Evolutionary conservation across 1,139 yeast species (phyloP).

Genomic region (Zygosaccharomyces sapae): DNA sequence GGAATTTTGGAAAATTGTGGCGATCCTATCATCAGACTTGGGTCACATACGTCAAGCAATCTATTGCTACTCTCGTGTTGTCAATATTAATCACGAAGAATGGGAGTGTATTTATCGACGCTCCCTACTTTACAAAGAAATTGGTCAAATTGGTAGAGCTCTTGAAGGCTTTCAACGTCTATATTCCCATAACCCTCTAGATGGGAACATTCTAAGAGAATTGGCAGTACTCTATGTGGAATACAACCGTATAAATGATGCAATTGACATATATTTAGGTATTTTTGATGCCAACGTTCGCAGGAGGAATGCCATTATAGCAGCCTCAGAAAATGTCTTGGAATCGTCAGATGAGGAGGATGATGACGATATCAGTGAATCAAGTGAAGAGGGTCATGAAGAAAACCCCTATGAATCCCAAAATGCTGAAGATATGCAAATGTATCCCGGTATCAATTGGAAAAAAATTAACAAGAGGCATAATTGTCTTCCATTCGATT

Average conservation of each 20-base stretch:
- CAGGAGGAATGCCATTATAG: conserved; percentile 32
- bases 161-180: conserved; percentile 67
- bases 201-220: conserved; percentile 60
- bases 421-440: conserved; percentile 25
- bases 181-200: conserved; percentile 56
- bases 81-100: conserved; percentile 53
- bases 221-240: conserved; percentile 75
- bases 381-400: conserved; percentile 12
- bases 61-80: conserved; percentile 76
- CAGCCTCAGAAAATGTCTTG: conserved; percentile 34
- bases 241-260: conserved; percentile 73
- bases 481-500: conserved; percentile 54
- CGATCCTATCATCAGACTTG: conserved; percentile 64
- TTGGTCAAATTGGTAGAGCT: conserved; percentile 65
- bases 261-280: conserved; percentile 68
- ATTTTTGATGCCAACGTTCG: conserved; percentile 53
- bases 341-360: conserved; percentile 34
- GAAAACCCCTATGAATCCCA: conserved; percentile 17
- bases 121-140: conserved; percentile 62
- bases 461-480: conserved; percentile 31
- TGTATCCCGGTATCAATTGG: conserved; percentile 29
- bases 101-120: conserved; percentile 55
- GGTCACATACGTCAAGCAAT: conserved; percentile 79
- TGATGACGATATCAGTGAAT: conserved; percentile 11
- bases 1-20: conserved; percentile 81